A percentile compares a stretch with the other conserved stretches of the same genome.
Conservation (phyloP, 371 early-diverging fungal genomes). For the Mucor irregularis region DNA sequence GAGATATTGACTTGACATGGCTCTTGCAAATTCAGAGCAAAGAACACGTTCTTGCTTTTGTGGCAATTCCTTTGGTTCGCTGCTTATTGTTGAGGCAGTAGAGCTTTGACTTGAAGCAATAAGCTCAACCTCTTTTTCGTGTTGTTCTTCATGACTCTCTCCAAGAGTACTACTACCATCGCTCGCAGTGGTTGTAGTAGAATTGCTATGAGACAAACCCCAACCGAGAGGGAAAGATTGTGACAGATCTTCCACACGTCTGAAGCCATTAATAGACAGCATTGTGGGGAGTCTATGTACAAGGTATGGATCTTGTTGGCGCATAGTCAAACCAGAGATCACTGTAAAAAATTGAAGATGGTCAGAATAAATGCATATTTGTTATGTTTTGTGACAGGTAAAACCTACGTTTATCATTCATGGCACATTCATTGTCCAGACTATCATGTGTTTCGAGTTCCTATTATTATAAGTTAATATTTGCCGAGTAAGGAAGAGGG, state of each 20-base stretch:
- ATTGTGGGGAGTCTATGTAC: conserved; percentile 47
- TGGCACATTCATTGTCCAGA: conserved; percentile 25
- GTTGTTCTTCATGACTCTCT: conserved; percentile 2
- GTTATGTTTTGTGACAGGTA: no score
- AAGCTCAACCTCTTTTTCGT: no score
- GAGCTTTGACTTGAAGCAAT: no score
- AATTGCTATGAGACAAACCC: conserved; percentile 27
- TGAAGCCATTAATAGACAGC: conserved; percentile 39
- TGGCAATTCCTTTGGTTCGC: no score
- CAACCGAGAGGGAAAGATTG: conserved; percentile 47
- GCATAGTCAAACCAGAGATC: conserved; percentile 30
- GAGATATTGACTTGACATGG: conserved; percentile 38
- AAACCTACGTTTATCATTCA: conserved; percentile 47
- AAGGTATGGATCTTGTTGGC: conserved; percentile 51
- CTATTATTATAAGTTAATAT: conserved; percentile 4
- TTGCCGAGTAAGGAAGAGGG: not conserved
- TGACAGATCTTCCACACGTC: conserved; percentile 34
- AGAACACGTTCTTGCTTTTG: not conserved
- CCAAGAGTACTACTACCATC: not conserved
- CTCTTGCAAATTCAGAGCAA: conserved; percentile 33
- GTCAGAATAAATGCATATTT: not conserved
- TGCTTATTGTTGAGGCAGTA: no score
- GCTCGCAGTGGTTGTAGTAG: no score
- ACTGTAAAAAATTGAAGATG: conserved; percentile 19
- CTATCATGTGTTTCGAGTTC: conserved; percentile 48